Evolutionary conservation across 2,329 filamentous ascomycete genomes (phyloP), one percentile per base, ranked within the genome.

Genomic region (Geosmithia putterillii): DNA sequence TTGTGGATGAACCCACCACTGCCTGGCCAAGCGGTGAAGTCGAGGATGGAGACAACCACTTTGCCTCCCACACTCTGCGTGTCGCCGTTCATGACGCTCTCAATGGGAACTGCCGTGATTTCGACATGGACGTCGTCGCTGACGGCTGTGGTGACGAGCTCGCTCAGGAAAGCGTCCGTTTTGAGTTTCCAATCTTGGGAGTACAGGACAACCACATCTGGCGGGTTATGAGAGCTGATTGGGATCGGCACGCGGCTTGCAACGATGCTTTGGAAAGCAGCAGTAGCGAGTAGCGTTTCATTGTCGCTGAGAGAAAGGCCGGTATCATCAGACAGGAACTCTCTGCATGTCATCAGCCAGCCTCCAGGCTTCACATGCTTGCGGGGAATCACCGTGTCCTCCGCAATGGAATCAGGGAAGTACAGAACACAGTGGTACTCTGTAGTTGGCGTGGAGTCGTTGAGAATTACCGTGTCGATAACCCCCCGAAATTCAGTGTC

Each of bases 21-120:
- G 2, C 58, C 42, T 6, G 57, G 46, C 1, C 44, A 21, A 4
- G 51, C 50, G 3, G 49, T 37, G 19, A 66, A 54, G 39, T 76
- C 73, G 1, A 72, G 52, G 0, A 76, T 58, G 1, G 72, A 70
- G 7, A 77, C 57, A 20, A 67, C 61, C 3, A 64, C 47, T 17
- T 53, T 55, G 20, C 32, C 41, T 5, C 22, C 15, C 12, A 45
- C 10, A 9, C 20, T 38, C 10, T 21, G 17, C 12, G 36, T 38
- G 36, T 38, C 15, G 20, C 20, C 28, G 10, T 12, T 32, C 28
- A 32, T 32, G 28, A 32, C 28, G 10, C 28, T 32, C 10, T 32
- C 20, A 18, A 32, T 28, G 28, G 28, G 28, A 12, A 32, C 28
- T 9, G 15, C 15, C 28, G 5, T 32, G 10, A 32, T 32, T 9